Percentiles rank a stretch among this genome's conserved stretches.
These are phyloP conservation scores for Chlorella sorokiniana DNA, from an alignment of 139 green algal genomes.

Conservation along the genomic window DNA sequence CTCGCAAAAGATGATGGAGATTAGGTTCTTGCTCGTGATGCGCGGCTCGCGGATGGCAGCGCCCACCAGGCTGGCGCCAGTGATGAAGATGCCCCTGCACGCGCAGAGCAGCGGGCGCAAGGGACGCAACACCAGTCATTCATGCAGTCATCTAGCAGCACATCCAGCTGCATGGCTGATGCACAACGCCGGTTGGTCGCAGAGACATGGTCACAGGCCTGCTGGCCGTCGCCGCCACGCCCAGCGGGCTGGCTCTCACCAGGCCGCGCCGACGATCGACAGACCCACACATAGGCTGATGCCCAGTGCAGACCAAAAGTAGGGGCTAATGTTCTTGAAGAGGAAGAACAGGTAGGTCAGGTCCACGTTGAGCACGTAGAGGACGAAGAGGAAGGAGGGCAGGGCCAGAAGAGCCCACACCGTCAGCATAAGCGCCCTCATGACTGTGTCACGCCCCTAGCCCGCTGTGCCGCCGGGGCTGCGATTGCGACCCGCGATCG, in stretches of 20 bases:
- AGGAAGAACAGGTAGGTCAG: constrained; percentile 75
- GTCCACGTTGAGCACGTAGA: constrained; percentile 30
- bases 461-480: no score
- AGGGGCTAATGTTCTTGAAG: constrained; percentile 89
- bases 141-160: neutral
- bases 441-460: neutral
- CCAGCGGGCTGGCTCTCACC: constrained; percentile 59
- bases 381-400: constrained; percentile 16
- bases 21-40: constrained; percentile 99
- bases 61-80: constrained; percentile 93
- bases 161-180: no score
- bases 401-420: neutral
- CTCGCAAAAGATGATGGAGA: constrained; percentile 99
- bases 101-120: neutral
- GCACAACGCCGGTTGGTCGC: no score
- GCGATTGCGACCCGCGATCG: no score
- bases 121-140: neutral
- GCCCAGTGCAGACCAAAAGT: constrained; percentile 88
- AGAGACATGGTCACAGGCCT: no score
- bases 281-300: constrained; percentile 89
- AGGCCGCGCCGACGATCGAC: constrained; percentile 94
- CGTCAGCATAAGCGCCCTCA: constrained; percentile 13
- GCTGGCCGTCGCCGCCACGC: no score
- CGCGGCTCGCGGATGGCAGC: constrained; percentile 91
- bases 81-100: constrained; percentile 98